Evolutionary conservation across 345 rosid species (phyloP).

Genomic region (Ricinus communis): DNA sequence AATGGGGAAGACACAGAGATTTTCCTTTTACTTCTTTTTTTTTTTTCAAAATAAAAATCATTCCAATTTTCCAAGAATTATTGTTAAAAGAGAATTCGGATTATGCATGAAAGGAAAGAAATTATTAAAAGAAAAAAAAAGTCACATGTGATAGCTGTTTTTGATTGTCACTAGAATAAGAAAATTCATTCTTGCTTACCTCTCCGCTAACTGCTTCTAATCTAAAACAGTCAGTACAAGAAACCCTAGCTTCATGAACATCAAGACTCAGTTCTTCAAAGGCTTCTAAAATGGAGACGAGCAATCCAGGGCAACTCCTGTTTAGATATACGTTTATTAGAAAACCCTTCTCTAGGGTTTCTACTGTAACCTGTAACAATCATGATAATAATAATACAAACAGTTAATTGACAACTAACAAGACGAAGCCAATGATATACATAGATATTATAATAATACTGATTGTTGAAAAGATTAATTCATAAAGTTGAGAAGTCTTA

Average conservation of each 20-base stretch:
- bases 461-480: not conserved
- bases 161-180: too few relatives aligned
- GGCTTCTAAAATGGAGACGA: conserved; percentile 74
- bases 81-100: too few relatives aligned
- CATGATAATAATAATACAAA: not conserved
- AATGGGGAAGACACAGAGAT: too few relatives aligned
- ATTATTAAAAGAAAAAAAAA: too few relatives aligned
- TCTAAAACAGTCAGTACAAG: conserved; percentile 70
- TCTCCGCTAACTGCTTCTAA: conserved; percentile 76
- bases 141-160: too few relatives aligned
- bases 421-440: not conserved
- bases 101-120: too few relatives aligned
- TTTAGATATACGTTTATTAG: conserved; percentile 58
- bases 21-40: too few relatives aligned
- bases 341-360: conserved; percentile 79
- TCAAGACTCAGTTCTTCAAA: conserved; percentile 79
- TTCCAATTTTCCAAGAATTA: not conserved
- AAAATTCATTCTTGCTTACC: conserved; percentile 39
- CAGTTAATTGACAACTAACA: not conserved
- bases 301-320: conserved; percentile 71
- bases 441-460: too few relatives aligned
- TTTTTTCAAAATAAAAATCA: not conserved
- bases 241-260: conserved; percentile 91
- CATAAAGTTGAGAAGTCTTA: not conserved
- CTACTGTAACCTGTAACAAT: conserved; percentile 63